These are phyloP conservation scores for Sarcodon sp. DNA, from an alignment of 768 basidiomycete species.

Conservation along the genomic window DNA sequence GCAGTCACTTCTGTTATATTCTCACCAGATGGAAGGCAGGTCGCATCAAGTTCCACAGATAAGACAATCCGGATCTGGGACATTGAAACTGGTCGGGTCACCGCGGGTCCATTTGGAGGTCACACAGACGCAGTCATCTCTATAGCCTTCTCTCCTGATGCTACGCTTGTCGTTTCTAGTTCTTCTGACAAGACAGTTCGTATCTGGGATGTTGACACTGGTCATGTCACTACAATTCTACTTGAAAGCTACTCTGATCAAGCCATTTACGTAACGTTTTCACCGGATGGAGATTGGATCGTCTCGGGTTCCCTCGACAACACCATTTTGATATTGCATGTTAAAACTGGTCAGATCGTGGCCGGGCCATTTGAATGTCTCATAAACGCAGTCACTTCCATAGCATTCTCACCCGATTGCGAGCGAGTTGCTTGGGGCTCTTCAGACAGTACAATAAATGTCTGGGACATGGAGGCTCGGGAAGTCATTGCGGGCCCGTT, in stretches of 20 bases:
- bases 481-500: background rate
- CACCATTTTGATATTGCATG: slow-evolving; percentile 12
- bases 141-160: slow-evolving; percentile 10
- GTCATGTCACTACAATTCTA: background rate
- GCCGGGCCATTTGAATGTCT: slow-evolving; percentile 8
- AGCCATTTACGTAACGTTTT: background rate
- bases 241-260: background rate
- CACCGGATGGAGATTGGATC: slow-evolving; percentile 8
- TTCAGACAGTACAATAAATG: slow-evolving; percentile 9
- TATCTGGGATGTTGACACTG: slow-evolving; percentile 9
- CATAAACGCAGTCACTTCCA: slow-evolving; percentile 4
- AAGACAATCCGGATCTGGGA: slow-evolving; percentile 9
- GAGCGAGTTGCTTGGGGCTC: slow-evolving; percentile 11
- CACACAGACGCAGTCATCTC: slow-evolving; percentile 6
- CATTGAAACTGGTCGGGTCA: background rate
- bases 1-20: slow-evolving; percentile 7
- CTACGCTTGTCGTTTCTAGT: slow-evolving; percentile 4
- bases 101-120: slow-evolving; percentile 8
- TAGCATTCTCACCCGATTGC: slow-evolving; percentile 15
- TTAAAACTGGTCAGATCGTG: slow-evolving; percentile 4
- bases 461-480: slow-evolving; percentile 8
- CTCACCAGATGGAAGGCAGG: slow-evolving; percentile 8
- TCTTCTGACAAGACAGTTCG: slow-evolving; percentile 4
- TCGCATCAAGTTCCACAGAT: slow-evolving; percentile 8
- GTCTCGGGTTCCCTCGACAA: slow-evolving; percentile 13